phyloP scores from a whole-genome alignment of 371 early-diverging fungal genomes.

The Rhizomucor pusillus region DNA sequence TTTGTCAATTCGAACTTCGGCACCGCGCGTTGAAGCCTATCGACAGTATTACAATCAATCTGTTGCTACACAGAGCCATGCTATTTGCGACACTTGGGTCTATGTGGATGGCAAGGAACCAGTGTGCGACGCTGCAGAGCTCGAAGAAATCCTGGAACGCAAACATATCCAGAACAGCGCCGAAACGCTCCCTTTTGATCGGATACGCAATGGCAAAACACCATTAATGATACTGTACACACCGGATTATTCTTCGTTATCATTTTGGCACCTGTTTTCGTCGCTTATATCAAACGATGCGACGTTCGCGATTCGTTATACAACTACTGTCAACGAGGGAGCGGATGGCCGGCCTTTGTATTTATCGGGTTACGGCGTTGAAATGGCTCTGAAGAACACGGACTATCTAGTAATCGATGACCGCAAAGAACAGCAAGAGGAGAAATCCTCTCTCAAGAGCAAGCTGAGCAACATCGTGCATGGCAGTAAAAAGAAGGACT shows the following conservation, averaged over 20 bases:
- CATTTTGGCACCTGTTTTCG: constrained; percentile 40
- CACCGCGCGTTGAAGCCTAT: constrained; percentile 79
- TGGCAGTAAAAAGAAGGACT: no score
- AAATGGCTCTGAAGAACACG: constrained; percentile 88
- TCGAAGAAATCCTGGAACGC: constrained; percentile 28
- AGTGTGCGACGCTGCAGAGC: constrained; percentile 49
- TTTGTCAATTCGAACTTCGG: constrained; percentile 65
- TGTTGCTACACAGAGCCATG: constrained; percentile 46
- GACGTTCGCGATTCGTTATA: constrained; percentile 48
- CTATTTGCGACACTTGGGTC: constrained; percentile 68
- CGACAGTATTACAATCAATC: constrained; percentile 72
- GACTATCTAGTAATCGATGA: constrained; percentile 96
- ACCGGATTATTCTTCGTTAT: constrained; percentile 32
- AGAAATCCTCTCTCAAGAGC: constrained; percentile 16
- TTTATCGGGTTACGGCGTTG: constrained; percentile 89
- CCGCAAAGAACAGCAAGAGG: constrained; percentile 42
- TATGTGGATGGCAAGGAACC: constrained; percentile 62
- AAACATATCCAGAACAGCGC: constrained; percentile 14
- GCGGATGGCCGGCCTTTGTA: constrained; percentile 25
- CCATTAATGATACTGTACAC: constrained; percentile 49
- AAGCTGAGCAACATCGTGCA: constrained; percentile 17
- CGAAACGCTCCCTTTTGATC: constrained; percentile 44
- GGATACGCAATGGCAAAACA: constrained; percentile 10
- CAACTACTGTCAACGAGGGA: constrained; percentile 28
- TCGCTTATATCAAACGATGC: constrained; percentile 29